These are phyloP conservation scores for Dictyostelium capitatum DNA, from an alignment of 78 protist species.

Conservation along the genomic window DNA sequence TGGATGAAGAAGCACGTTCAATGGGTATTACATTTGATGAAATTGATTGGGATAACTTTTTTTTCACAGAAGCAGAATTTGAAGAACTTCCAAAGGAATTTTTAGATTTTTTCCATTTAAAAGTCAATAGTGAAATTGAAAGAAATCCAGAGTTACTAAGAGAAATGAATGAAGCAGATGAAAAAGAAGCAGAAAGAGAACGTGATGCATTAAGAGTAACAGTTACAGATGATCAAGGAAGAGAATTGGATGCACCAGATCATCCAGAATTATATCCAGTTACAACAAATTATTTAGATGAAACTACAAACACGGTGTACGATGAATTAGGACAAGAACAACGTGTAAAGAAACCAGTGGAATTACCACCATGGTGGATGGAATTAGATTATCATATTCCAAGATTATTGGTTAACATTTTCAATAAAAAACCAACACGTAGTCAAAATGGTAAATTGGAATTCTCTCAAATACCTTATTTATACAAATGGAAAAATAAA, in stretches of 20 bases:
- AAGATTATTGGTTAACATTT: background rate
- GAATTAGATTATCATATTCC: background rate
- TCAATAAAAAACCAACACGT: too few relatives aligned
- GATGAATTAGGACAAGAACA: background rate
- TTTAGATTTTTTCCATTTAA: background rate
- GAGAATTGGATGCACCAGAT: background rate
- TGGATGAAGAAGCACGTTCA: conserved; percentile 1
- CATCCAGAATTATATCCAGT: background rate
- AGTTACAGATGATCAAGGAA: background rate
- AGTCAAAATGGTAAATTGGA: too few relatives aligned
- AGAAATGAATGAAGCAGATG: background rate
- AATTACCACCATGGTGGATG: background rate
- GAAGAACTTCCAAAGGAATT: background rate
- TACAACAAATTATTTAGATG: too few relatives aligned
- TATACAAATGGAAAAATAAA: background rate
- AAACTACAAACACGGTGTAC: too few relatives aligned
- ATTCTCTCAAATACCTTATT: too few relatives aligned
- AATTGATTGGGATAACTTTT: conserved; percentile 1
- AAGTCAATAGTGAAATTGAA: background rate
- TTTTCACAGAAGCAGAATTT: background rate
- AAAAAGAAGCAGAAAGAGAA: background rate
- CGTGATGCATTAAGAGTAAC: background rate
- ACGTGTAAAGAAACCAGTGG: background rate
- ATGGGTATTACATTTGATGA: background rate
- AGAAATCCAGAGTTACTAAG: background rate